Percentiles rank a stretch among this genome's conserved stretches.
Evolutionary conservation across 495 filamentous ascomycete species (phyloP).

Genomic region (Penicillium herquei): DNA sequence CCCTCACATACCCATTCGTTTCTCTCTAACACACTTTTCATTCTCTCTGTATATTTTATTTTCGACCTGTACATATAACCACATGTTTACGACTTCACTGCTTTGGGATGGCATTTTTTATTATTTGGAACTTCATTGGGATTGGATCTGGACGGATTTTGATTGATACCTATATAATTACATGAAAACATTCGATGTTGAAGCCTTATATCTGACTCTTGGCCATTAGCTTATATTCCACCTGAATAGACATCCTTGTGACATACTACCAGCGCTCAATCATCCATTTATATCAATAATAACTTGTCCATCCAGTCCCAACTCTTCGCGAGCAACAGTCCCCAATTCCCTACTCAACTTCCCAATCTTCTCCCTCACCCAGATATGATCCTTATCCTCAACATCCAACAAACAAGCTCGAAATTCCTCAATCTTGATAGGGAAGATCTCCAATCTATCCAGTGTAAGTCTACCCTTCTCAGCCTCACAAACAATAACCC

Average conservation of each 20-base stretch:
- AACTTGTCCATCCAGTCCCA: conserved; percentile 28
- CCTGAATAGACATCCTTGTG: too few species aligned
- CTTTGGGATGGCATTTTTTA: conserved; percentile 4
- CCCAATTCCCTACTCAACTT: conserved; percentile 24
- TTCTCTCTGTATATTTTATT: conserved; percentile 4
- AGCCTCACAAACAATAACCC: conserved; percentile 26
- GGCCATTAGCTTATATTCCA: too few species aligned
- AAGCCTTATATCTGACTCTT: too few species aligned
- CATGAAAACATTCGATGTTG: not conserved
- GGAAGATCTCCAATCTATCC: conserved; percentile 31
- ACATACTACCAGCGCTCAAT: not conserved
- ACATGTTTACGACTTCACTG: conserved; percentile 11
- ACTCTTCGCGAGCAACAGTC: conserved; percentile 7
- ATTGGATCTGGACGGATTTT: conserved; percentile 5
- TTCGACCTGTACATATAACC: not conserved
- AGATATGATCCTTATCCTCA: conserved; percentile 25
- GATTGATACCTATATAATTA: not conserved
- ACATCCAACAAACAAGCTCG: conserved; percentile 21
- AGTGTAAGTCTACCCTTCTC: conserved; percentile 8
- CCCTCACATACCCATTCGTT: too few species aligned
- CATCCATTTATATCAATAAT: conserved; percentile 18
- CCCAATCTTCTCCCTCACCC: conserved; percentile 21
- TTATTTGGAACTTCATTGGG: not conserved
- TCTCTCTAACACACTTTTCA: too few species aligned
- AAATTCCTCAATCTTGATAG: conserved; percentile 27